phyloP scores from a whole-genome alignment of 768 basidiomycete genomes.

The Flagelloscypha sp. region DNA sequence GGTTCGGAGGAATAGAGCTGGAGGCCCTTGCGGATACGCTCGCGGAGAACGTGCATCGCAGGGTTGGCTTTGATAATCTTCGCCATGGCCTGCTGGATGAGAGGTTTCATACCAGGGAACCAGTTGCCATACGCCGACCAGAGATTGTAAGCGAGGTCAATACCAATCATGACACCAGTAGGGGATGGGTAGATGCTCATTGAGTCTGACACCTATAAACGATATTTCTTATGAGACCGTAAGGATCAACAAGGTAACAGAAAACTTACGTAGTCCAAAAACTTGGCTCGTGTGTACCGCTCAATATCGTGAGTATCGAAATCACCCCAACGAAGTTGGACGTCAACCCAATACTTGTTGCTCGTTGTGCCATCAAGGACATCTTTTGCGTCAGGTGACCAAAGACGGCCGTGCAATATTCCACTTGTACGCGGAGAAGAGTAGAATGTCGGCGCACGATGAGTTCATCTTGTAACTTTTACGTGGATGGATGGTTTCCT shows the following conservation, averaged over 20 bases:
- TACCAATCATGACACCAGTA: constrained; percentile 97
- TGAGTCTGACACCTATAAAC: constrained; percentile 72
- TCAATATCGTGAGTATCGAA: constrained; percentile 99
- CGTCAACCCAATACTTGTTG: constrained; percentile 98
- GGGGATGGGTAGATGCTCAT: constrained; percentile 99
- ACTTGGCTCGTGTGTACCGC: constrained; percentile 96
- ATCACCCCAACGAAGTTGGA: constrained; percentile 94
- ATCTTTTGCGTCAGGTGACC: constrained; percentile 93
- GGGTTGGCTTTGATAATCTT: constrained; percentile 99
- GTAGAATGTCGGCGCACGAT: constrained; percentile 95
- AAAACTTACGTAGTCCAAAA: constrained; percentile 83
- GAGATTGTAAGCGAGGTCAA: constrained; percentile 96
- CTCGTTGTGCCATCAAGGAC: constrained; percentile 95
- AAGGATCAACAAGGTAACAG: background rate
- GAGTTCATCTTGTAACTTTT: constrained; percentile 99
- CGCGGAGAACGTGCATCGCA: constrained; percentile 92
- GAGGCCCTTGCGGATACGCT: constrained; percentile 97
- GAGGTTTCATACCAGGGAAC: constrained; percentile 98
- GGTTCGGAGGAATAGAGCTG: constrained; percentile 99
- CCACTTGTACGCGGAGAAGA: constrained; percentile 98
- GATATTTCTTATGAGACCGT: constrained; percentile 1
- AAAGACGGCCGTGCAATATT: constrained; percentile 95
- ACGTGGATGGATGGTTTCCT: constrained; percentile 98
- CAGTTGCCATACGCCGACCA: constrained; percentile 99
- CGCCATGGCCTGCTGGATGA: constrained; percentile 98